phyloP scores from a whole-genome alignment of 2,329 filamentous ascomycete genomes.

The Neonectria coccinea region DNA sequence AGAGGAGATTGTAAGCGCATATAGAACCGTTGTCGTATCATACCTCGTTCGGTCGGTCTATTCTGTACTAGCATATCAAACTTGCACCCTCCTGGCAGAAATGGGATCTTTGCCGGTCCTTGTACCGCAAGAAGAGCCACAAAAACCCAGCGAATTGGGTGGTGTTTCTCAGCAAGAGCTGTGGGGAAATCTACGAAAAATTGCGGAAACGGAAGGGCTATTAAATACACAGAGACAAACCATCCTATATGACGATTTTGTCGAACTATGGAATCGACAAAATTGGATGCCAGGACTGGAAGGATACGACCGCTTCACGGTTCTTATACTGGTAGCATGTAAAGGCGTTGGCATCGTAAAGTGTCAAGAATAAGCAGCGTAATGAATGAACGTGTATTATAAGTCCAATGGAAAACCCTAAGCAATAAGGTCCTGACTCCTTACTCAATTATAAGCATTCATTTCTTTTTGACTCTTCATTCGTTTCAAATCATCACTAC shows the following conservation, averaged over 20 bases:
- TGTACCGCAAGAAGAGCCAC: background rate
- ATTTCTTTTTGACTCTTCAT: too few species aligned
- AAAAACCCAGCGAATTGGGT: background rate
- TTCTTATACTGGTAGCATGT: conserved; percentile 23
- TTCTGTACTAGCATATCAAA: conserved; percentile 17
- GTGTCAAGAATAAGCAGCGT: background rate
- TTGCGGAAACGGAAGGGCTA: background rate
- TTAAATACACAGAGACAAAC: background rate
- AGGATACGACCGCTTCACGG: conserved; percentile 15
- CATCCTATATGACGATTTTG: conserved; percentile 14
- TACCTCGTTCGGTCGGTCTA: conserved; percentile 15
- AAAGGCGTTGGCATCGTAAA: conserved; percentile 15
- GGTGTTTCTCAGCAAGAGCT: background rate
- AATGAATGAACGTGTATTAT: background rate
- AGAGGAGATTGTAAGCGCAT: conserved; percentile 20
- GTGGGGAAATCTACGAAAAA: background rate
- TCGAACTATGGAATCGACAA: conserved; percentile 12
- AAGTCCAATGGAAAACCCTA: background rate
- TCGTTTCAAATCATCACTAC: too few species aligned
- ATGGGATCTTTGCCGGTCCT: conserved; percentile 14
- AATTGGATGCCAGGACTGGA: background rate
- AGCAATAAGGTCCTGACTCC: too few species aligned
- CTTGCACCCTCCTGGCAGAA: conserved; percentile 13
- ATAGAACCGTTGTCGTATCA: conserved; percentile 24
- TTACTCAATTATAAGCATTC: too few species aligned